Evolutionary conservation across 176 grass and related monocot genomes (phyloP), one percentile per base, ranked within the genome.

Genomic region (Aegilops longissima): DNA sequence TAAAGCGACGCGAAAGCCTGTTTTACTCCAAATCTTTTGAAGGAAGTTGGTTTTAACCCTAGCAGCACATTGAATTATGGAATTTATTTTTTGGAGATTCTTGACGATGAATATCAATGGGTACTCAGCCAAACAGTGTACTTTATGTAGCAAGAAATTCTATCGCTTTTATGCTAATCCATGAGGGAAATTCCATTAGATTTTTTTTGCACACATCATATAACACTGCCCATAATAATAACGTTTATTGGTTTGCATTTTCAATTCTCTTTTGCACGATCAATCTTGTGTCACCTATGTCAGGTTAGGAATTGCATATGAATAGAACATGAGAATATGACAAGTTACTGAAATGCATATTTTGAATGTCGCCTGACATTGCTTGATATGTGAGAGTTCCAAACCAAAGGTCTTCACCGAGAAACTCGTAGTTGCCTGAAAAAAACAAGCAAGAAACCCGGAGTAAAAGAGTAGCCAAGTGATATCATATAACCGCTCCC

Each of bases 1-100:
- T 47, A 47, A 47, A 47, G 44, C 11, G 12, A 47, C 13, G 44
- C 1, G 12, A 47, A 47, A 47, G 44, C 44, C 12, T 47, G 12
- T 47, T 47, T 47, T 27, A 27, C 27, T 27, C 27, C 27, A 27
- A 59, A 80, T 59, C 97, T 99, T 74, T 92, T 83, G 81, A 96
- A 87, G 87, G 82, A 91, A 44, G 82, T 20, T 65, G 65, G 54
- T 40, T 82, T 12, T 78, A 40, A 40, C 21, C 27, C 4, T 21
- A 34, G 36, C 66, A 73, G 58, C 49, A 10, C 14, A 20, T 67
- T 78, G 45, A 76, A 27, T 34, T 35, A 65, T 47, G 39, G 5
- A 83, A 66, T 17, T 62, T 44, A 34, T 16, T 3, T 27, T 0
- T 47, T 6, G 25, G 5, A 65, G 38, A 31, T 76, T 76, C 52